Percentiles rank a stretch among this genome's conserved stretches.
phyloP scores from a whole-genome alignment of 2,329 filamentous ascomycete species.

The Phialophora expanda region DNA sequence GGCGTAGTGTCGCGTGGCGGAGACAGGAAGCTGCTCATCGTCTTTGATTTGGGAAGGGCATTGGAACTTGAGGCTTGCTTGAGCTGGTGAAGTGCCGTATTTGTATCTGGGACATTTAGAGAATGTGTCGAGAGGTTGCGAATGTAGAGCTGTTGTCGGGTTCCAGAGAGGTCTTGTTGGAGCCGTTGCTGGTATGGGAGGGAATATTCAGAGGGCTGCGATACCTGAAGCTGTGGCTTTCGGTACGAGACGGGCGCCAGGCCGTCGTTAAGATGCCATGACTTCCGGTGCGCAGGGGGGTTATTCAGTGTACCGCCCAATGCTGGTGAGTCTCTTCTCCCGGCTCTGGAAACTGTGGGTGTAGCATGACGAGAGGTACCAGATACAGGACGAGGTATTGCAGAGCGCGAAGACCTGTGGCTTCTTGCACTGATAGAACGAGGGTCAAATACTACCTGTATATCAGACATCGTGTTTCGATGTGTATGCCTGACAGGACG shows the following conservation, averaged over 20 bases:
- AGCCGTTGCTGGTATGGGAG: slow-evolving; percentile 25
- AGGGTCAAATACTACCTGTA: slow-evolving; percentile 9
- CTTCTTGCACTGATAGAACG: slow-evolving; percentile 24
- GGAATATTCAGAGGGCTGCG: slow-evolving; percentile 10
- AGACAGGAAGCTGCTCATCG: slow-evolving; percentile 23
- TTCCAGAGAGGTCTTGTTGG: slow-evolving; percentile 25
- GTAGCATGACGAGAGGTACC: slow-evolving; percentile 28
- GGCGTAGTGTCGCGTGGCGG: slow-evolving; percentile 25
- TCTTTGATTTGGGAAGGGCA: slow-evolving; percentile 32
- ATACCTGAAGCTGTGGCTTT: slow-evolving; percentile 8
- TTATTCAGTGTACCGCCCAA: neutral
- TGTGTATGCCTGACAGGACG: slow-evolving; percentile 10
- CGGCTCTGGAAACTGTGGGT: slow-evolving; percentile 13
- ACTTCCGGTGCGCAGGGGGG: slow-evolving; percentile 14
- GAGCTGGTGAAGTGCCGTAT: slow-evolving; percentile 4
- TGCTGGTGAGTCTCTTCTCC: neutral
- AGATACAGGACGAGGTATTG: slow-evolving; percentile 28
- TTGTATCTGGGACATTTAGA: slow-evolving; percentile 1
- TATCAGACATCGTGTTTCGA: slow-evolving; percentile 2
- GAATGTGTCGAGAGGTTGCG: slow-evolving; percentile 27
- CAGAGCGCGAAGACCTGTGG: slow-evolving; percentile 27
- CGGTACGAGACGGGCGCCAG: slow-evolving; percentile 21
- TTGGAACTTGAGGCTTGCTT: slow-evolving; percentile 6
- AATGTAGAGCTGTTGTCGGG: slow-evolving; percentile 25
- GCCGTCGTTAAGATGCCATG: slow-evolving; percentile 24